Evolutionary conservation across 768 basidiomycete species (phyloP).

Genomic region (Tremella yokohamensis): DNA sequence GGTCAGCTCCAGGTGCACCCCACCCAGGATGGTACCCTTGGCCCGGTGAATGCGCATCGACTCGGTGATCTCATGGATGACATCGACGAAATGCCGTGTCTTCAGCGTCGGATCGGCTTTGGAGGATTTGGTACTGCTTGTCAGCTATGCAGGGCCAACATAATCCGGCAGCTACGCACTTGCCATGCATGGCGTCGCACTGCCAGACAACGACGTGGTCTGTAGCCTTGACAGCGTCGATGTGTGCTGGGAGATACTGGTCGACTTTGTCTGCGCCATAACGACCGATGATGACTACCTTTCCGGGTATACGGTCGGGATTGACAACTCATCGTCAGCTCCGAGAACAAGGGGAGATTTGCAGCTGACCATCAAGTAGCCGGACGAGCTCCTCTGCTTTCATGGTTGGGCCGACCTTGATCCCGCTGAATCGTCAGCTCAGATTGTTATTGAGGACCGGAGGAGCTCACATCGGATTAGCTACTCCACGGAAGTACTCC

Average conservation of each 20-base stretch:
- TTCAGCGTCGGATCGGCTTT: constrained; percentile 66
- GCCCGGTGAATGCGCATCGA: constrained; percentile 75
- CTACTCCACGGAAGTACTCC: constrained; percentile 57
- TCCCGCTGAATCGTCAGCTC: constrained; percentile 55
- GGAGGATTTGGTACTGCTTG: constrained; percentile 72
- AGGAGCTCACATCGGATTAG: constrained; percentile 45
- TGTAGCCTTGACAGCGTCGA: constrained; percentile 70
- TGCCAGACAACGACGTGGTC: constrained; percentile 89
- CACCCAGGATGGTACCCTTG: constrained; percentile 69
- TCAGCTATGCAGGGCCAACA: constrained; percentile 12
- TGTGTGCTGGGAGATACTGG: constrained; percentile 70
- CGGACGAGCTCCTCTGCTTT: constrained; percentile 67
- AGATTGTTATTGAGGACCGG: not conserved
- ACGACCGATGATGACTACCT: constrained; percentile 84
- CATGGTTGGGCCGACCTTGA: constrained; percentile 94
- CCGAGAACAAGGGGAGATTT: not conserved
- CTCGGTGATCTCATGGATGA: constrained; percentile 79
- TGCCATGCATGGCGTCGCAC: constrained; percentile 98
- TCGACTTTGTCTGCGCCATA: constrained; percentile 89
- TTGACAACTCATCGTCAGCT: constrained; percentile 66
- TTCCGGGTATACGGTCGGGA: constrained; percentile 72
- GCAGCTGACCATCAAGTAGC: constrained; percentile 67
- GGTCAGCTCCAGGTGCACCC: constrained; percentile 85
- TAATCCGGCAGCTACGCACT: constrained; percentile 59
- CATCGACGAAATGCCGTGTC: constrained; percentile 77